Evolutionary conservation across 495 filamentous ascomycete species (phyloP), one percentile per base, ranked within the genome.

Genomic region (Neurospora hispaniola): DNA sequence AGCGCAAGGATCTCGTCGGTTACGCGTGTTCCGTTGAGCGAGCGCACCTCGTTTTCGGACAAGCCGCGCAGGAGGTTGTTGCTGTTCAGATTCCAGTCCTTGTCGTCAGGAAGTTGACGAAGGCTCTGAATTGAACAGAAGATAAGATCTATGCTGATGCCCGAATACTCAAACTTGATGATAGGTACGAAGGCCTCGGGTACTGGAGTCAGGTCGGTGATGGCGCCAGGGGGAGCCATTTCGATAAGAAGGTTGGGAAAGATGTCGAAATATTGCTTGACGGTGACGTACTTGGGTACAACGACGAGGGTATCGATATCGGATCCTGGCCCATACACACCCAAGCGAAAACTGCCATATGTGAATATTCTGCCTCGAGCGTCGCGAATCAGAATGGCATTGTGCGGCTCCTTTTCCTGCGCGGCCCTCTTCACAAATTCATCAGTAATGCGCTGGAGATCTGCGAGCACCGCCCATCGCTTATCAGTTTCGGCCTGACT

Each of bases 251-350:
- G 82, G 8, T 87, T 82, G 70, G 94, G 95, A 76, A 98, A 95
- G 76, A 92, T 86, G 39, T 91, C 82, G 82, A 99, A 99, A 81
- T 97, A 99, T 79, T 99, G 93, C 41, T 94, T 90, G 68, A 90
- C 89, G 14, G 87, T 84, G 48, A 98, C 90, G 75, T 97, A 93
- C 78, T 92, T 93, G 20, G 96, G 96, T 39, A 89, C 94, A 40
- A 97, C 91, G 46, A 98, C 88, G 20, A 99, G 89, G 18, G 96
- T 98, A 83, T 99, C 96, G 76, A 99, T 97, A 89, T 99, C 96
- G 42, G 96, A 97, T 66, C 93, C 93, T 70, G 96, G 96, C 3
- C 94, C 94, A 83, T 94, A 97, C 59, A 97, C 96, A 54, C 96
- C 96, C 10, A 99, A 84, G 39, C 93, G 89, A 80, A 93, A 99